A percentile compares a stretch with the other conserved stretches of the same genome.
These are phyloP conservation scores for Moesziomyces sp. DNA, from an alignment of 1,284 basidiomycete genomes.

Conservation along the genomic window DNA sequence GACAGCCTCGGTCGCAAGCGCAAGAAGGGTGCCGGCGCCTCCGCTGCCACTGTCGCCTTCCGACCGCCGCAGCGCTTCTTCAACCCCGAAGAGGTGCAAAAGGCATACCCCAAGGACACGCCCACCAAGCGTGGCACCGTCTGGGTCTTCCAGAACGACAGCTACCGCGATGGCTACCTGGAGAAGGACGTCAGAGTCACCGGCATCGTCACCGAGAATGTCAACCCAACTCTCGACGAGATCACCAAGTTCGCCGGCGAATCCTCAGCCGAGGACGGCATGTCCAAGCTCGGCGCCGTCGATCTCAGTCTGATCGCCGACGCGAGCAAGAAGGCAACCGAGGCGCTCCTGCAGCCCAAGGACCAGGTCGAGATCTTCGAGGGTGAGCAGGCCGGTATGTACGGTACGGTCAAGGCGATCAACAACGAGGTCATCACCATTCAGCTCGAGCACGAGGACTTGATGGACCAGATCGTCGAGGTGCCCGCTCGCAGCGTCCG, in stretches of 20 bases:
- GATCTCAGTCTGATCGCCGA: constrained; percentile 87
- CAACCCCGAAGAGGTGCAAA: constrained; percentile 91
- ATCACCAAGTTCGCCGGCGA: constrained; percentile 85
- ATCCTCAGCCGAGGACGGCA: constrained; percentile 48
- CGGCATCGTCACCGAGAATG: constrained; percentile 83
- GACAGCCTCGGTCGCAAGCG: constrained; percentile 66
- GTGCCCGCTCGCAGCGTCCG: constrained; percentile 88
- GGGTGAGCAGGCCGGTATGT: constrained; percentile 91
- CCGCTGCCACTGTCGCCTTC: constrained; percentile 70
- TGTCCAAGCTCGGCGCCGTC: constrained; percentile 69
- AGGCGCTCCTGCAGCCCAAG: constrained; percentile 91
- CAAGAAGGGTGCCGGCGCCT: constrained; percentile 62
- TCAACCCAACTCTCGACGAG: constrained; percentile 95
- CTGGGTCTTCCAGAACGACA: constrained; percentile 84
- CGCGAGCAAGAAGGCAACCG: constrained; percentile 84
- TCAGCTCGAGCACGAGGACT: constrained; percentile 78
- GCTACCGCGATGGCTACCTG: constrained; percentile 92
- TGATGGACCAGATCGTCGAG: constrained; percentile 82
- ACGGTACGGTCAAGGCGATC: constrained; percentile 90
- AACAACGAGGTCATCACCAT: constrained; percentile 87
- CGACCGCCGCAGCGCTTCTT: constrained; percentile 92
- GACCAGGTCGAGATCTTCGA: constrained; percentile 98
- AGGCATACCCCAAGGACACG: constrained; percentile 83
- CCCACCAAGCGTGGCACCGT: constrained; percentile 54
- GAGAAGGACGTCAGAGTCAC: constrained; percentile 93